Percentiles rank a stretch among this genome's conserved stretches.
Evolutionary conservation across 2,329 filamentous ascomycete species (phyloP).

Genomic region (Pseudocercospora musae): DNA sequence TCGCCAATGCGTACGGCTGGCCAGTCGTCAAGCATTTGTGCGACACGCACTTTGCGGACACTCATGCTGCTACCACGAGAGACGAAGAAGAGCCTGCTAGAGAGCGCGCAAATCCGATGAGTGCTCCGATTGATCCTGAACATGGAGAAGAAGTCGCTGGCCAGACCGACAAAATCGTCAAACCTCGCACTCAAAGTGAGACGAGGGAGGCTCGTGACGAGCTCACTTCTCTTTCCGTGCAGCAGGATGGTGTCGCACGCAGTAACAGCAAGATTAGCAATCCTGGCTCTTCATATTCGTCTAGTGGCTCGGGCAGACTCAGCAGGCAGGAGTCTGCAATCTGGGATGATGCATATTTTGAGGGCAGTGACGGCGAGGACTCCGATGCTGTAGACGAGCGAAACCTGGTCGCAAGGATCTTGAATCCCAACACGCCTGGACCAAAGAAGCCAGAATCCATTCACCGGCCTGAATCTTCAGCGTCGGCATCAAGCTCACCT

Average conservation of each 20-base stretch:
- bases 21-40: constrained; percentile 93
- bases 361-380: constrained; percentile 45
- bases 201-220: constrained; percentile 45
- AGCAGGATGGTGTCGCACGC: constrained; percentile 29
- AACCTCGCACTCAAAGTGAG: constrained; percentile 47
- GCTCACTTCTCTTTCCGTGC: constrained; percentile 38
- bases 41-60: constrained; percentile 88
- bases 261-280: constrained; percentile 23
- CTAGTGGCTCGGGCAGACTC: constrained; percentile 15
- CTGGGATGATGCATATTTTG: constrained; percentile 51
- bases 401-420: constrained; percentile 27
- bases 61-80: constrained; percentile 59
- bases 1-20: constrained; percentile 96
- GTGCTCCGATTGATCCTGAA: constrained; percentile 53
- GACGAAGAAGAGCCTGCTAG: constrained; percentile 64
- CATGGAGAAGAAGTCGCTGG: constrained; percentile 33
- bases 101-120: constrained; percentile 63
- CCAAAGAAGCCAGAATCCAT: constrained; percentile 25
- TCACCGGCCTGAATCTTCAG: constrained; percentile 13
- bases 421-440: constrained; percentile 27
- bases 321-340: constrained; percentile 41
- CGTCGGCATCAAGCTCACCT: background rate
- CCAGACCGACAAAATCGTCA: constrained; percentile 41
- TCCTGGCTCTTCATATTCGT: constrained; percentile 11
- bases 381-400: constrained; percentile 40